Evolutionary conservation across 1,284 basidiomycete species (phyloP), one percentile per base, ranked within the genome.

Genomic region (Pseudomicrostroma phylloplanum): DNA sequence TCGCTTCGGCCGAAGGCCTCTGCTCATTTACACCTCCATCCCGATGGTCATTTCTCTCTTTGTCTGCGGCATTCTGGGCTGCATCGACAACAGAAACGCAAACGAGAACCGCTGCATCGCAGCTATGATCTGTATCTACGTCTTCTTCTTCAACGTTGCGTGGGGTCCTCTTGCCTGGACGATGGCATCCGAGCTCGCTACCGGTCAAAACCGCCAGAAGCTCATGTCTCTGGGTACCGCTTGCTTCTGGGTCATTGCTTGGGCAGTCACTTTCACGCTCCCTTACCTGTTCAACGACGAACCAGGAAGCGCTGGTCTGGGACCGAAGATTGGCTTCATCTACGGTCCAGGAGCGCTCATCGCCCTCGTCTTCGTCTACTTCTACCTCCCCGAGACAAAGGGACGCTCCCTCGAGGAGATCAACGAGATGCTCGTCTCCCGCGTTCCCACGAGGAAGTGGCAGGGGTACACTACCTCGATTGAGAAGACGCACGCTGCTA

Each of bases 101-200:
- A 66, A 63, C 42, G 58, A 75, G 54, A 78, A 79, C 64, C 77
- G 80, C 23, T 77, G 77, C 19, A 78, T 82, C 54, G 81, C 80
- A 25, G 81, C 81, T 36, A 81, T 82, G 80, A 81, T 81, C 67
- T 80, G 80, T 70, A 76, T 82, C 58, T 82, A 80, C 67, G 61
- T 80, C 48, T 81, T 81, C 68, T 78, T 76, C 21, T 81, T 81
- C 78, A 82, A 82, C 72, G 58, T 80, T 53, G 80, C 80, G 4
- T 82, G 81, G 81, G 82, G 81, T 26, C 81, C 81, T 8, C 68
- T 83, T 8, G 80, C 80, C 9, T 81, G 80, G 80, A 67, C 67
- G 11, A 72, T 76, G 40, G 80, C 80, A 4, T 74, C 77, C 39
- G 80, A 81, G 64, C 70, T 81, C 57, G 77, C 78, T 0, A 73